Evolutionary conservation across 805 yeast species (phyloP), one percentile per base, ranked within the genome.

Genomic region (Candida ficus): DNA sequence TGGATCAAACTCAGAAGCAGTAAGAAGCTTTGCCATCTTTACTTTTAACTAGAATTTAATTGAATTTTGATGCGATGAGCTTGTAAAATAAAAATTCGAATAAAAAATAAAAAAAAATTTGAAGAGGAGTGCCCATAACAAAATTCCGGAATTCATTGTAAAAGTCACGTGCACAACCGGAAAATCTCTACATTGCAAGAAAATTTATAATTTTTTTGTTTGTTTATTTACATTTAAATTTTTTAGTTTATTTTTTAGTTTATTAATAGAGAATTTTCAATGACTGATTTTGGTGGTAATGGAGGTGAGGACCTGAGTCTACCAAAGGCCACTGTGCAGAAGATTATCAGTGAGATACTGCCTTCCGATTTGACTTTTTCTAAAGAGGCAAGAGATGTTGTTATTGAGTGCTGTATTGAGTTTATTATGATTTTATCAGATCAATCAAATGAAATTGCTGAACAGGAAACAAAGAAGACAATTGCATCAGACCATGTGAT

Each of bases 401-500:
- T 93, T 33, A 91, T 95, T 33, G 97, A 93, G 58, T 91, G 96
- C 61, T 89, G 97, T 54, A 88, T 93, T 41, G 96, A 89, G 63
- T 91, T 93, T 60, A 83, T 93, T 45, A 91, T 93, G 95, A 87
- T 91, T 44, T 68, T 91, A 32, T 84, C 96, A 10, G 87, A 95
- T 3, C 95, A 89, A 64, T 83, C 91, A 41, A 90, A 91, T 54
- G 98, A 93, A 47, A 89, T 93, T 49, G 98, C 98, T 1, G 98
- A 93, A 53, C 84, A 83, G 53, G 99, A 93, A 59, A 80, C 95
- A 39, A 93, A 93, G 62, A 93, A 93, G 63, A 93, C 99, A 3
- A 93, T 93, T 33, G 95, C 96, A 1, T 83, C 95, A 2, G 99
- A 93, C 60, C 99, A 93, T 59, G 97, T 93, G 29, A 74, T 91